Percentiles rank a stretch among this genome's conserved stretches.
These are phyloP conservation scores for Globisporangium spinosum DNA, from an alignment of 352 stramenopile genomes.

Conservation along the genomic window DNA sequence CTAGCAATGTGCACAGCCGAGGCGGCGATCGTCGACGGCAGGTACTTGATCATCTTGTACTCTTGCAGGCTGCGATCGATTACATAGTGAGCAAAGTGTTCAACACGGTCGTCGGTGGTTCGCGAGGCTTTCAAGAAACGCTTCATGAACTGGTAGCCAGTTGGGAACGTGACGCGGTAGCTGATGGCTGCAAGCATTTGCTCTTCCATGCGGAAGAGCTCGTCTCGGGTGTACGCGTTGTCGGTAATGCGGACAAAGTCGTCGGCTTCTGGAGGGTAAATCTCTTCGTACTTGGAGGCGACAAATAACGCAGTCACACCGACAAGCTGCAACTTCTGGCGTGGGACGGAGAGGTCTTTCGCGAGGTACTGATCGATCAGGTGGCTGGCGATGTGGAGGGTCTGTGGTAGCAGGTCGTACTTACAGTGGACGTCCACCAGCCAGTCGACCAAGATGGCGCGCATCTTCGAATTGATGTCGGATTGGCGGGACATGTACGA, in stretches of 20 bases:
- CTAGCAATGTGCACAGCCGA: slow-evolving; percentile 96
- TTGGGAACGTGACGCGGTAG: slow-evolving; percentile 83
- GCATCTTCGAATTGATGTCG: slow-evolving; percentile 99
- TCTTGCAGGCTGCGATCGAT: slow-evolving; percentile 98
- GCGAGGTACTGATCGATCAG: slow-evolving; percentile 82
- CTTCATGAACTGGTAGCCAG: slow-evolving; percentile 83
- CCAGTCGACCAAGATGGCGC: slow-evolving; percentile 99
- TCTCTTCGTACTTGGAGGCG: slow-evolving; percentile 98
- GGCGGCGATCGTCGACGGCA: slow-evolving; percentile 96
- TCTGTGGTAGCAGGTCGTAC: slow-evolving; percentile 75
- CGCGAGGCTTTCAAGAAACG: slow-evolving; percentile 83
- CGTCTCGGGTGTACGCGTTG: slow-evolving; percentile 89
- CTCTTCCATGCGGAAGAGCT: slow-evolving; percentile 83
- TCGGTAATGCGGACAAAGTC: slow-evolving; percentile 98
- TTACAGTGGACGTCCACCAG: slow-evolving; percentile 92
- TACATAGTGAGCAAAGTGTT: slow-evolving; percentile 95
- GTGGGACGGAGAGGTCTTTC: slow-evolving; percentile 58
- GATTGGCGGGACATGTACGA: slow-evolving; percentile 88
- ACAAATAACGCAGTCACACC: slow-evolving; percentile 95
- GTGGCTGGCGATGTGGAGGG: slow-evolving; percentile 80
- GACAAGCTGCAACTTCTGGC: slow-evolving; percentile 93
- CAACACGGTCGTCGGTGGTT: slow-evolving; percentile 66
- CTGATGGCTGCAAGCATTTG: slow-evolving; percentile 64
- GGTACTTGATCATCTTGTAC: slow-evolving; percentile 97
- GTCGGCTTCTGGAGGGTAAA: slow-evolving; percentile 90